A percentile compares a stretch with the other conserved stretches of the same genome.
Conservation (phyloP, 768 basidiomycete species). For the Tulasnella sp. region DNA sequence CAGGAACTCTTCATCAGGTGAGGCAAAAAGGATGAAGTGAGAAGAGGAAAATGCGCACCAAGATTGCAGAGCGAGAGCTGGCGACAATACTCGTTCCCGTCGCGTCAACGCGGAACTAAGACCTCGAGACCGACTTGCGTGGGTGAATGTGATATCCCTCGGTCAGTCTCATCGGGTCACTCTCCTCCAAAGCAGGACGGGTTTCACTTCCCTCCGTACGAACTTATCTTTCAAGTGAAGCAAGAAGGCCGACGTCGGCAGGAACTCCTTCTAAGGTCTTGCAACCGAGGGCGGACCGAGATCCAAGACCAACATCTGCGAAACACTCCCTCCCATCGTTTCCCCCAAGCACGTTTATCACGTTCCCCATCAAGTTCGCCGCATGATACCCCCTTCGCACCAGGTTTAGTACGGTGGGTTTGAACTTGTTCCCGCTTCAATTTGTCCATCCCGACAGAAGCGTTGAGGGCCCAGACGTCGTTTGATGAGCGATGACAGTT, state of each 20-base stretch:
- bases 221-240: conserved; percentile 34
- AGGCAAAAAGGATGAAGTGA: not conserved
- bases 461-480: conserved; percentile 85
- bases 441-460: conserved; percentile 40
- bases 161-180: conserved; percentile 44
- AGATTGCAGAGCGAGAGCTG: conserved; percentile 84
- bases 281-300: conserved; percentile 53
- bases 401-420: conserved; percentile 42
- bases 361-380: conserved; percentile 76
- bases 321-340: conserved; percentile 86
- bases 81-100: conserved; percentile 61
- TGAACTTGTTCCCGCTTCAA: conserved; percentile 59
- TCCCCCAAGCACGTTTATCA: conserved; percentile 87
- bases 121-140: conserved; percentile 91
- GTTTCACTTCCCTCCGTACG: conserved; percentile 37
- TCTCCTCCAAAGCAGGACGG: too few species aligned
- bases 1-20: not conserved
- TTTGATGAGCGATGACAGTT: conserved; percentile 86
- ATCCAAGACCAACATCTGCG: conserved; percentile 76
- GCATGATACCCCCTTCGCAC: conserved; percentile 76
- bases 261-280: not conserved
- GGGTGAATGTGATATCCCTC: conserved; percentile 76
- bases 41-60: conserved; percentile 45
- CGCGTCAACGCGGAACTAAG: conserved; percentile 85
- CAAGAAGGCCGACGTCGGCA: not conserved